A percentile compares a stretch with the other conserved stretches of the same genome.
These are phyloP conservation scores for Syzygium grande DNA, from an alignment of 345 rosid species.

Conservation along the genomic window DNA sequence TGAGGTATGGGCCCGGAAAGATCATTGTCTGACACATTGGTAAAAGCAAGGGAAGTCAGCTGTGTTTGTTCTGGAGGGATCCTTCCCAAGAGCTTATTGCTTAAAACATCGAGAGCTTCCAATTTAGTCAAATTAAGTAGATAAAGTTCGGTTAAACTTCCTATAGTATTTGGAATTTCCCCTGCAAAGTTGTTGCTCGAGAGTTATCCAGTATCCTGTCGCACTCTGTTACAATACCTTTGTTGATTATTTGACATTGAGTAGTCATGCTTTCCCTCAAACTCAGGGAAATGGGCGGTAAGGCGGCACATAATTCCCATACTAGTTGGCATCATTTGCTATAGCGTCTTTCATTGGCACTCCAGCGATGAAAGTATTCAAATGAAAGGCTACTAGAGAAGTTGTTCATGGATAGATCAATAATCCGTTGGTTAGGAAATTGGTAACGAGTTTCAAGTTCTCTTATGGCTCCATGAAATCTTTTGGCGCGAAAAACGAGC, in stretches of 20 bases:
- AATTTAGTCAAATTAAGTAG: background rate
- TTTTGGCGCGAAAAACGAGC: background rate
- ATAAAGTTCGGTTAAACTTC: background rate
- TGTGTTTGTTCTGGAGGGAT: constrained; percentile 2
- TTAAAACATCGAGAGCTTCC: constrained; percentile 5
- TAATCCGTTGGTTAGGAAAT: background rate
- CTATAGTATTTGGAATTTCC: background rate
- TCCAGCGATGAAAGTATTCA: background rate
- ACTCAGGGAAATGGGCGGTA: too few species aligned
- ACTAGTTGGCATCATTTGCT: too few species aligned
- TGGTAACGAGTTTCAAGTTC: background rate
- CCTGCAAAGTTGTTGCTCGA: background rate
- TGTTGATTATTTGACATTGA: background rate
- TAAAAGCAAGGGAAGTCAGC: too few species aligned
- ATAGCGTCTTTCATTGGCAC: background rate
- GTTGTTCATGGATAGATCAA: background rate
- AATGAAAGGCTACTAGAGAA: background rate
- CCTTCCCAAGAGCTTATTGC: constrained; percentile 1
- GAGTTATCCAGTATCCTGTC: too few species aligned
- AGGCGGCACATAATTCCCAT: too few species aligned
- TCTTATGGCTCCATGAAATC: background rate
- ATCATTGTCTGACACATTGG: too few species aligned
- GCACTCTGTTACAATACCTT: background rate
- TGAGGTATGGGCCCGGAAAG: too few species aligned
- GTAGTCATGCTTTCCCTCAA: background rate